Evolutionary conservation across 1,139 yeast species (phyloP), one percentile per base, ranked within the genome.

Genomic region (Scheffersomyces titani): DNA sequence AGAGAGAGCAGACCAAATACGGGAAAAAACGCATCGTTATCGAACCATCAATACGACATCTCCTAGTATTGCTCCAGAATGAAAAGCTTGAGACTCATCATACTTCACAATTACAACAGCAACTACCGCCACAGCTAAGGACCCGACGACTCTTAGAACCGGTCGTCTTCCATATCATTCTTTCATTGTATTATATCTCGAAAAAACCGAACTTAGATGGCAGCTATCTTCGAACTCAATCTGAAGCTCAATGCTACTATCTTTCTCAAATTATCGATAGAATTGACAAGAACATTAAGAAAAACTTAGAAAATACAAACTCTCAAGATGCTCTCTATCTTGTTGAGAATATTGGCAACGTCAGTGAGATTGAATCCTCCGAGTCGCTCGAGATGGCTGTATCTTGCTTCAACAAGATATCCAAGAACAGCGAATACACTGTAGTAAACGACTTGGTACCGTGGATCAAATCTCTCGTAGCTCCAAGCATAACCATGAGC

Each of bases 401-500:
- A 6, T 19, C 51, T 3, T 55, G 59, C 30, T 64, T 59, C 51
- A 47, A 53, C 19, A 30, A 19, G 5, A 21, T 63, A 18, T 36
- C 57, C 5, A 22, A 48, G 21, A 46, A 19, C 9, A 30, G 47
- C 50, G n/a, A 30, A 19, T 50, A 55, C 44, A 24, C 46, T 40
- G n/a, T 56, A 9, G 51, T 49, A 48, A n/a, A 24, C 6, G 71
- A 70, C 47, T 56, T 72, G 18, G 30, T 56, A 6, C 59, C 63
- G 2, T 78, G 82, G 82, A 63, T 76, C 0, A 57, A 59, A 4
- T 70, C 76, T 0, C 57, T 77, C 1, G 52, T 62, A 3, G 64
- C 80, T 0, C 62, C 72, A 0, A 65, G 65, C 21, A 66, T 78
- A 6, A 59, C 66, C 5, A 62, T 62, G 5, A 72, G 80, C 20